Percentiles rank a stretch among this genome's conserved stretches.
Evolutionary conservation across 345 rosid species (phyloP).

Genomic region (Cardamine resedifolia): DNA sequence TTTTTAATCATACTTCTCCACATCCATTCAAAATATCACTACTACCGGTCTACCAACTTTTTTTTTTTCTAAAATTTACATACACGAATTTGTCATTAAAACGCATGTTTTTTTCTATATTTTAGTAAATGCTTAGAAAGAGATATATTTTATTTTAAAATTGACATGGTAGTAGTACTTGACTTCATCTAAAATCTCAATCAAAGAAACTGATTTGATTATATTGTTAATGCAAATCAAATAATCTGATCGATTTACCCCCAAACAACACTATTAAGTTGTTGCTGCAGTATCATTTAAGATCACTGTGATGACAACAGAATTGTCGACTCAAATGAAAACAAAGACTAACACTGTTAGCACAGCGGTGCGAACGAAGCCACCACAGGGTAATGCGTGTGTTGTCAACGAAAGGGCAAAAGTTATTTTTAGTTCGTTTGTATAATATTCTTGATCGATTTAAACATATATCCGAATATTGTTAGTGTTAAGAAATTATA

Average conservation of each 20-base stretch:
- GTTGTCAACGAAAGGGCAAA: background rate
- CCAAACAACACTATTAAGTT: background rate
- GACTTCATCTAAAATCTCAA: background rate
- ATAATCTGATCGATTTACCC: background rate
- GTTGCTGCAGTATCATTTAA: background rate
- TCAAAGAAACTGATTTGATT: background rate
- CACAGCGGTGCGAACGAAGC: background rate
- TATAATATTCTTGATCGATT: background rate
- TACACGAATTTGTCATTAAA: background rate
- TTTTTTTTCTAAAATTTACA: background rate
- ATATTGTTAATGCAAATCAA: constrained; percentile 1
- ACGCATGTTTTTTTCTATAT: background rate
- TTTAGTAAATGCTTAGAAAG: background rate
- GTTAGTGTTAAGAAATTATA: background rate
- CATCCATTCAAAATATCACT: background rate
- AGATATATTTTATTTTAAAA: background rate
- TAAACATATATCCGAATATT: background rate
- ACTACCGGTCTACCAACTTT: background rate
- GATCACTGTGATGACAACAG: constrained; percentile 6
- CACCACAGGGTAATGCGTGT: background rate
- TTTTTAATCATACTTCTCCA: constrained; percentile 5
- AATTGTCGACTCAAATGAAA: background rate
- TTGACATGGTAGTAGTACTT: background rate
- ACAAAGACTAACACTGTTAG: background rate
- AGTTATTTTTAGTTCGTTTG: background rate